Evolutionary conservation across 306 rosid species (phyloP).

Genomic region (Vigna angularis): DNA sequence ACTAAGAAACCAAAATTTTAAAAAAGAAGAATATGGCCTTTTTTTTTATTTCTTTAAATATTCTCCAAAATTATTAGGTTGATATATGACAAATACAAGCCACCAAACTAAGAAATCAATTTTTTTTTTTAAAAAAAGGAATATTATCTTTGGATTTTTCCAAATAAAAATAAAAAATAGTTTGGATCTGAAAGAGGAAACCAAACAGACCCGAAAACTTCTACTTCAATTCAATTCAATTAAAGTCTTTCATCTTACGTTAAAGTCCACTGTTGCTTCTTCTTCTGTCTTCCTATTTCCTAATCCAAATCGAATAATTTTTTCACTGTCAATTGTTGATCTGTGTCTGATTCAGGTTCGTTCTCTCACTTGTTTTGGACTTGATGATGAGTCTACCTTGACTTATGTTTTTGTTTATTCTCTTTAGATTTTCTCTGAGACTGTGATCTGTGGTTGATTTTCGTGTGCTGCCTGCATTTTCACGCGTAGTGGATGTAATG

Average conservation of each 20-base stretch:
- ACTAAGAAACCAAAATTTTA: no score
- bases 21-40: background rate
- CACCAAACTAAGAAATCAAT: conserved; percentile 2
- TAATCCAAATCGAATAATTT: conserved; percentile 27
- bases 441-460: conserved; percentile 35
- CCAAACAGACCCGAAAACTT: conserved; percentile 34
- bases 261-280: conserved; percentile 2
- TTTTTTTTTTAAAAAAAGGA: no score
- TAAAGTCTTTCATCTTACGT: conserved; percentile 36
- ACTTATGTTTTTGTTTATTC: conserved; percentile 21
- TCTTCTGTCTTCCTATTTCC: background rate
- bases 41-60: background rate
- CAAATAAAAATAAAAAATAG: background rate
- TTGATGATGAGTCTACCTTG: conserved; percentile 13
- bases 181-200: conserved; percentile 46
- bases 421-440: conserved; percentile 21
- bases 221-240: conserved; percentile 37
- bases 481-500: conserved; percentile 34
- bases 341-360: conserved; percentile 48
- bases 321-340: conserved; percentile 10
- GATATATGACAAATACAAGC: background rate
- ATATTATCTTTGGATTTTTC: background rate
- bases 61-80: background rate
- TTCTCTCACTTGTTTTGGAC: conserved; percentile 17
- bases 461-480: conserved; percentile 27